These are phyloP conservation scores for Fusarium compactum DNA, from an alignment of 2,329 filamentous ascomycete genomes.

Conservation along the genomic window DNA sequence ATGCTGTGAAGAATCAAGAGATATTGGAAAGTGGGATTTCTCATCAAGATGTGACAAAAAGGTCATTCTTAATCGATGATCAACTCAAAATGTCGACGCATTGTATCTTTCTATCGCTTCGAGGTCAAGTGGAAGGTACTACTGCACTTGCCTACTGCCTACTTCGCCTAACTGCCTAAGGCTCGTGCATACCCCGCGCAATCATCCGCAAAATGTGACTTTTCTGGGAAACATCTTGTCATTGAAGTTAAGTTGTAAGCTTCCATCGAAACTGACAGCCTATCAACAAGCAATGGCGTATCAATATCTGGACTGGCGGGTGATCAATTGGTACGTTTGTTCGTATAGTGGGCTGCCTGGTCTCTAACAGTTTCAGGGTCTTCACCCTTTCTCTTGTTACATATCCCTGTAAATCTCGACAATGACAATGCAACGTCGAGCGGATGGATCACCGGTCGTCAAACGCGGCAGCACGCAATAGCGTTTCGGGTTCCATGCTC, in stretches of 20 bases:
- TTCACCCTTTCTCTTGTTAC: neutral
- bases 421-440: slow-evolving; percentile 14
- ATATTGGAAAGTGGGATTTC: neutral
- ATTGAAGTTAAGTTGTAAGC: neutral
- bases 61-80: neutral
- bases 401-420: slow-evolving; percentile 27
- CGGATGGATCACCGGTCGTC: slow-evolving; percentile 34
- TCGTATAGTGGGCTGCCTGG: slow-evolving; percentile 10
- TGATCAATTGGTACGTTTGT: slow-evolving; percentile 3
- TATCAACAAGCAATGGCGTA: neutral
- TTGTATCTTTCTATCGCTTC: too few species aligned
- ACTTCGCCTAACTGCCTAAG: neutral
- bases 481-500: slow-evolving; percentile 33
- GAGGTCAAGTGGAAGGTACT: neutral
- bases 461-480: slow-evolving; percentile 32
- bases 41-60: neutral
- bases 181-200: neutral
- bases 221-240: neutral
- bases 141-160: neutral
- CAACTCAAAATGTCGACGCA: too few species aligned
- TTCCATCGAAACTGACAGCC: neutral
- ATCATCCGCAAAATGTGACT: neutral
- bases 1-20: neutral
- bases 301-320: neutral
- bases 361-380: slow-evolving; percentile 28